phyloP scores from a whole-genome alignment of 306 rosid genomes.

The Pterocarpus santalinus region DNA sequence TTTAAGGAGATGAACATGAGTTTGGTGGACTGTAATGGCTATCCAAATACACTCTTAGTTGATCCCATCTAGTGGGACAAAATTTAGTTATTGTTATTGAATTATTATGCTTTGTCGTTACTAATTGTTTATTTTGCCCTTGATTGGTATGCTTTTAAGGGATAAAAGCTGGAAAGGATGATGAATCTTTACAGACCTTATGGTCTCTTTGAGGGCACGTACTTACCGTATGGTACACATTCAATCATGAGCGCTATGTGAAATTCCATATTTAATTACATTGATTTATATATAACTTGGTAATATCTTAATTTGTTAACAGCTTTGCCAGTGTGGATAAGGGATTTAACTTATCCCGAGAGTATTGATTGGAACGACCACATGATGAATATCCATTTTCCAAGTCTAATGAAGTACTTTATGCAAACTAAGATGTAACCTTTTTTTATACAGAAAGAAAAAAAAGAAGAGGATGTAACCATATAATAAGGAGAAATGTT shows the following conservation, averaged over 20 bases:
- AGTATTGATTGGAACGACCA: slow-evolving; percentile 56
- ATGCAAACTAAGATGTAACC: slow-evolving; percentile 4
- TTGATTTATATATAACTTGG: too few species aligned
- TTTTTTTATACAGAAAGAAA: too few species aligned
- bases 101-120: background rate
- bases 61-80: too few species aligned
- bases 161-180: slow-evolving; percentile 11
- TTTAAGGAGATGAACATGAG: too few species aligned
- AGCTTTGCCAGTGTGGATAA: slow-evolving; percentile 47
- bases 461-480: too few species aligned
- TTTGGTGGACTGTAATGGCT: too few species aligned
- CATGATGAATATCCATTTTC: slow-evolving; percentile 50
- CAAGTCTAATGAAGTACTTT: slow-evolving; percentile 45
- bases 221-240: background rate
- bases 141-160: slow-evolving; percentile 36
- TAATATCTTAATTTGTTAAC: background rate
- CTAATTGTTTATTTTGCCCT: background rate
- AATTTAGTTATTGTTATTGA: background rate
- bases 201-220: slow-evolving; percentile 49
- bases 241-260: background rate
- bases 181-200: slow-evolving; percentile 42
- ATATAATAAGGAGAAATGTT: too few species aligned
- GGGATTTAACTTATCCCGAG: slow-evolving; percentile 47
- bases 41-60: too few species aligned
- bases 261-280: background rate